A percentile compares a stretch with the other conserved stretches of the same genome.
Evolutionary conservation across 2,329 filamentous ascomycete species (phyloP).

Genomic region (Neopestalotiopsis sp.): DNA sequence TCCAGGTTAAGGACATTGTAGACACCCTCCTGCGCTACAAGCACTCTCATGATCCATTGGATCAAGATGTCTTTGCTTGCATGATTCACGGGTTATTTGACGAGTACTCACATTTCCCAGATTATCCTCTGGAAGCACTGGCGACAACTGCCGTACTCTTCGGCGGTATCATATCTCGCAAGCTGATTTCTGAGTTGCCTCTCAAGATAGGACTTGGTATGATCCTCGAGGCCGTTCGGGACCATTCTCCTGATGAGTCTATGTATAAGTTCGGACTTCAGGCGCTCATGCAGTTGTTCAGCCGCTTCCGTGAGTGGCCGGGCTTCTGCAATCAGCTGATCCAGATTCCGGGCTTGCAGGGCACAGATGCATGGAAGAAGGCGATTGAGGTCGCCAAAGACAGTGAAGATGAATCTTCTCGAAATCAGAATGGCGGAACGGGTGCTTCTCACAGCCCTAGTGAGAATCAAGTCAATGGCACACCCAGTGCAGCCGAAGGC

Average conservation of each 20-base stretch:
- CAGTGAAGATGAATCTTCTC: conserved; percentile 64
- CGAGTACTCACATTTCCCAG: conserved; percentile 93
- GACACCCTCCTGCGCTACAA: conserved; percentile 87
- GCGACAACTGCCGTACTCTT: conserved; percentile 97
- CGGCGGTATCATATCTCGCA: conserved; percentile 93
- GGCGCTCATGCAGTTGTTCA: conserved; percentile 86
- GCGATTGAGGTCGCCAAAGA: conserved; percentile 81
- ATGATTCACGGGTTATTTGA: conserved; percentile 99
- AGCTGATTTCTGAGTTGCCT: conserved; percentile 86
- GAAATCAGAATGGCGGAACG: conserved; percentile 58
- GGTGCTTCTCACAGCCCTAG: conserved; percentile 42
- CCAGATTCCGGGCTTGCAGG: conserved; percentile 80
- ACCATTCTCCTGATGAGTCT: conserved; percentile 79
- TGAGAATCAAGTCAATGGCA: conserved; percentile 72
- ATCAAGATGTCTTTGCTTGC: conserved; percentile 95
- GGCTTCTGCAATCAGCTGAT: conserved; percentile 87
- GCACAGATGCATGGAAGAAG: conserved; percentile 83
- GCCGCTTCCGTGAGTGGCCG: conserved; percentile 90
- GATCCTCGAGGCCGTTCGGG: conserved; percentile 94
- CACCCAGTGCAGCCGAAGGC: conserved; percentile 60
- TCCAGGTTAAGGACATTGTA: conserved; percentile 85
- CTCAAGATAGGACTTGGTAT: conserved; percentile 94
- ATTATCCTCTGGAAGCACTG: conserved; percentile 94
- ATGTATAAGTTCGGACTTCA: conserved; percentile 99
- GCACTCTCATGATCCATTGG: conserved; percentile 78